A percentile compares a stretch with the other conserved stretches of the same genome.
Evolutionary conservation across 805 yeast species (phyloP).

Genomic region (Suhomyces xylopsoci): DNA sequence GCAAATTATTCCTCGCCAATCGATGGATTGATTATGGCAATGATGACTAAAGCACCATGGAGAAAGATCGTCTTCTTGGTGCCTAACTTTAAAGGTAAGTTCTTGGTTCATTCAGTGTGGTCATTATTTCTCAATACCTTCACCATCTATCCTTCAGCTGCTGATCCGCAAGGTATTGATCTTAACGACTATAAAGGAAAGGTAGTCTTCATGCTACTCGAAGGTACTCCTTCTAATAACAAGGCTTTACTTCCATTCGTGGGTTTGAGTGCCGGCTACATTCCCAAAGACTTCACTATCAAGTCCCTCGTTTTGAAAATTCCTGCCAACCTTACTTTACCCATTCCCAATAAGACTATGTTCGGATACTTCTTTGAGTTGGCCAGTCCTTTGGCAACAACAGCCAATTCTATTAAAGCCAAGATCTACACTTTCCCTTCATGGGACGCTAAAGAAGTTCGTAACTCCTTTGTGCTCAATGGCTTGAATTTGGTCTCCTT

Average conservation of each 20-base stretch:
- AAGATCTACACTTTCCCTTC: slow-evolving; percentile 24
- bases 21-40: slow-evolving; percentile 40
- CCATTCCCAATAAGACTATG: slow-evolving; percentile 28
- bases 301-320: slow-evolving; percentile 39
- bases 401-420: slow-evolving; percentile 19
- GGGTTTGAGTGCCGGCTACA: neutral
- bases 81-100: slow-evolving; percentile 36
- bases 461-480: slow-evolving; percentile 30
- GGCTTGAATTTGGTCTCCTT: slow-evolving; percentile 32
- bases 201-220: slow-evolving; percentile 59
- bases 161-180: slow-evolving; percentile 14
- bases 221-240: slow-evolving; percentile 86
- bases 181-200: slow-evolving; percentile 32
- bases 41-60: slow-evolving; percentile 23
- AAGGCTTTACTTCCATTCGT: slow-evolving; percentile 65
- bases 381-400: slow-evolving; percentile 18
- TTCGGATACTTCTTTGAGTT: slow-evolving; percentile 21
- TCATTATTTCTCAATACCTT: slow-evolving; percentile 26
- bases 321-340: slow-evolving; percentile 37
- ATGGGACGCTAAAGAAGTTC: slow-evolving; percentile 16
- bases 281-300: slow-evolving; percentile 12
- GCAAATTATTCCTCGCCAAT: slow-evolving; percentile 59
- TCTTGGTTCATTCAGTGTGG: slow-evolving; percentile 25
- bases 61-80: slow-evolving; percentile 30
- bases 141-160: slow-evolving; percentile 4